Evolutionary conservation across 805 yeast species (phyloP), one percentile per base, ranked within the genome.

Genomic region (Starmera dryadoides): DNA sequence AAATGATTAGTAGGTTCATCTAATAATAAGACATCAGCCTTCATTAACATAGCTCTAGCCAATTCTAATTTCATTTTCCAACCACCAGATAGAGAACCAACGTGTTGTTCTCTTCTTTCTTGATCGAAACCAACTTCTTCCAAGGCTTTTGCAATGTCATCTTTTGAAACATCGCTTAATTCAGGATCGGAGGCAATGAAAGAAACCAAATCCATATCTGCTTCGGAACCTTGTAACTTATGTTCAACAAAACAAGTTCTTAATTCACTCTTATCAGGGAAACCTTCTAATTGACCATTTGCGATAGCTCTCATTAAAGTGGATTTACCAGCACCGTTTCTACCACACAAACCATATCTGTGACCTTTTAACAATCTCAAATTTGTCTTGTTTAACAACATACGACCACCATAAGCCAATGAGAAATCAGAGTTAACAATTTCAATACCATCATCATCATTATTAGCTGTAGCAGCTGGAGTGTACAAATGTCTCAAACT

Each of bases 1-100:
- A 91, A 78, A 69, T 91, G 98, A 69, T 91, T 91, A 48, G 98
- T 91, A 62, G 98, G 98, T 77, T 91, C 98, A 66, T 91, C 98
- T 58, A 91, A 74, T 52, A 91, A 71, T 55, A 91, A 74, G 40
- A 91, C 89, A 66, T 91, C 98, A 28, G 98, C 98, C 64, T 81
- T 87, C 87, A 88, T 86, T 52, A 91, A 71, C 96, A 91, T 89
- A 29, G 98, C 98, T 69, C 97, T 82, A n/a, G 98, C 98, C 56
- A 91, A 73, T 66, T 89, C 98, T 51, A 91, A 75, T 68, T 91
- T 91, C 98, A 91, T 91, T 68, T 93, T 93, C 98, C 98, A 91
- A 63, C 98, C 98, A 64, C 98, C 98, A 33, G 96, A 86, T 43
- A 91, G 70, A 2, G 97, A 86, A 30, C 96, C 96, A 42, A 93